Percentiles rank a stretch among this genome's conserved stretches.
These are phyloP conservation scores for Cornus controversa DNA, from an alignment of 148 eudicot genomes.

Conservation along the genomic window DNA sequence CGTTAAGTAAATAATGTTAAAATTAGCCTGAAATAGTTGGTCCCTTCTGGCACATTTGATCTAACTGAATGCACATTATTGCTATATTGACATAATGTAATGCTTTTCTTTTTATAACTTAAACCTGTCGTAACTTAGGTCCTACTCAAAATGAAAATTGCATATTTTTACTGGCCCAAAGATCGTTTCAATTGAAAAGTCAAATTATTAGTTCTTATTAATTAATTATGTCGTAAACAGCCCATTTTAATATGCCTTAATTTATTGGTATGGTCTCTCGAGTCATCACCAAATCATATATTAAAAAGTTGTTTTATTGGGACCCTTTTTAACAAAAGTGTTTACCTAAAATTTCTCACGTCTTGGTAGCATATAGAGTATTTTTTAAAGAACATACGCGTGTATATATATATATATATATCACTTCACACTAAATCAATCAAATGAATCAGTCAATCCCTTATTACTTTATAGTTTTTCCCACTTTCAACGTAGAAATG, in stretches of 20 bases:
- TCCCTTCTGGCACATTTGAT: too few species aligned
- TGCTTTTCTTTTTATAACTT: too few species aligned
- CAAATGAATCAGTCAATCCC: neutral
- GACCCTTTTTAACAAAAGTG: neutral
- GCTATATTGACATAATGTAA: too few species aligned
- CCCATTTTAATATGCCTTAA: neutral
- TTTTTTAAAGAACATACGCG: neutral
- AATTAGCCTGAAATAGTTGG: too few species aligned
- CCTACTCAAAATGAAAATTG: too few species aligned
- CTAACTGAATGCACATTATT: too few species aligned
- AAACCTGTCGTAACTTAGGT: too few species aligned
- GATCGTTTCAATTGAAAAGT: neutral
- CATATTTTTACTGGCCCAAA: neutral
- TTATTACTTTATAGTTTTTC: neutral
- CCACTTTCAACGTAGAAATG: conserved; percentile 7
- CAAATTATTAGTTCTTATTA: neutral
- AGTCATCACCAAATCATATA: conserved; percentile 10
- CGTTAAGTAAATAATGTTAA: too few species aligned
- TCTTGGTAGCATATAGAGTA: neutral
- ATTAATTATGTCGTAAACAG: neutral
- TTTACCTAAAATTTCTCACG: too few species aligned
- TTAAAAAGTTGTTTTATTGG: neutral
- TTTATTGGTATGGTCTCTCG: neutral
- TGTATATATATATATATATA: neutral
- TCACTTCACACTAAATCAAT: neutral